A percentile compares a stretch with the other conserved stretches of the same genome.
Conservation (phyloP, 2,329 filamentous ascomycete genomes). For the Didymella segeticola region DNA sequence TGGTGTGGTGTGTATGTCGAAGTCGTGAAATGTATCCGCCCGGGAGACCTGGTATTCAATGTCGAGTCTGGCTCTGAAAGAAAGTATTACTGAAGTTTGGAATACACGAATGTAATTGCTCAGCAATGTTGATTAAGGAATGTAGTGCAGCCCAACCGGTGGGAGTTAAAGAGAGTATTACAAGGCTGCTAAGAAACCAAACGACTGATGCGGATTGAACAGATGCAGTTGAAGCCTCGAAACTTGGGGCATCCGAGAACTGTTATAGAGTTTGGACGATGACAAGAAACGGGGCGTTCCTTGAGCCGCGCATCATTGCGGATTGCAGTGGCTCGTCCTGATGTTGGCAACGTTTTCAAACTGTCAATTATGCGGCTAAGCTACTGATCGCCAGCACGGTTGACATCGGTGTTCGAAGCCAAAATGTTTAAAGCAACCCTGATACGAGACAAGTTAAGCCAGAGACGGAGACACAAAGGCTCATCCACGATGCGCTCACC, state of each 20-base stretch:
- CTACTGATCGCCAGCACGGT: slow-evolving; percentile 47
- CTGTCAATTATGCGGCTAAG: slow-evolving; percentile 45
- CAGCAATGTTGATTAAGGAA: slow-evolving; percentile 58
- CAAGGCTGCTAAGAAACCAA: slow-evolving; percentile 51
- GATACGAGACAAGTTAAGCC: slow-evolving; percentile 48
- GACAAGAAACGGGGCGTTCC: slow-evolving; percentile 40
- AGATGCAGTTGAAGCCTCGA: slow-evolving; percentile 47
- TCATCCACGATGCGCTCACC: slow-evolving; percentile 38
- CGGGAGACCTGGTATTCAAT: slow-evolving; percentile 56
- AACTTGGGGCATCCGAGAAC: slow-evolving; percentile 45
- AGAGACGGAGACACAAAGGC: slow-evolving; percentile 38
- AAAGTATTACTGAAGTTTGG: slow-evolving; percentile 46
- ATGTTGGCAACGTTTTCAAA: slow-evolving; percentile 53
- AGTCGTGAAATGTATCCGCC: slow-evolving; percentile 36
- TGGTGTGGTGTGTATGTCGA: slow-evolving; percentile 38
- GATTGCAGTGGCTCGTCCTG: slow-evolving; percentile 50
- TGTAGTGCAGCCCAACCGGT: slow-evolving; percentile 62
- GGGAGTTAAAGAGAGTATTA: slow-evolving; percentile 59
- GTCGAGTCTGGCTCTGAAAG: slow-evolving; percentile 48
- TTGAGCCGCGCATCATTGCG: slow-evolving; percentile 39
- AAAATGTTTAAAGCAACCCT: slow-evolving; percentile 49
- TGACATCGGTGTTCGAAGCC: slow-evolving; percentile 36
- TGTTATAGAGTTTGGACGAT: slow-evolving; percentile 44
- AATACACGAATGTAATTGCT: slow-evolving; percentile 46
- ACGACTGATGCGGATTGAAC: slow-evolving; percentile 49